Evolutionary conservation across 768 basidiomycete genomes (phyloP), one percentile per base, ranked within the genome.

Genomic region (Leccinum subtestaceum): DNA sequence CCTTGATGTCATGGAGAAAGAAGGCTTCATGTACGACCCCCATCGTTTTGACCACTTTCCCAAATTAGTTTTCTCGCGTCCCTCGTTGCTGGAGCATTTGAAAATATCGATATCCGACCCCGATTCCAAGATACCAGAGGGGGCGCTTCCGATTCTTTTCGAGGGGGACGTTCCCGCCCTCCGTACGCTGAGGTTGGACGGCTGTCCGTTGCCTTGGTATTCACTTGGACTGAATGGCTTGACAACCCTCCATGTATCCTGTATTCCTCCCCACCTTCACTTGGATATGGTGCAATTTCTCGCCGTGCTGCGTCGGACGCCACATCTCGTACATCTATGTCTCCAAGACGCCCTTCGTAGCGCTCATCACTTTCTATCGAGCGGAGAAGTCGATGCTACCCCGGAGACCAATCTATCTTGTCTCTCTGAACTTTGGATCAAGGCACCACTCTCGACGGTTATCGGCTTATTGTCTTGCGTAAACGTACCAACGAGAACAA

Each of bases 291-390:
- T 51, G 6, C 70, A 75, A 45, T 61, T 81, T 17, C 53, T 76
- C 7, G 56, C 67, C 19, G 67, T 67, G 9, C 69, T 81, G 4
- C 52, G 64, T 15, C 58, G 66, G 40, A 76, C 76, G 74, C 75
- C 72, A 8, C 15, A 60, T 43, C 66, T 80, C 3, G 68, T 66
- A 51, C 61, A 63, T 13, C 69, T 80, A 1, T 66, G 72, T 51
- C 66, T 80, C 17, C 65, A 72, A 13, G 43, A 70, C 53, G 65
- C 67, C 12, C 64, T 77, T 7, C 68, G 73, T 4, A 61, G 48
- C 10, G 21, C 56, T 6, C 4, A 6, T 5, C 10, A 4, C 3
- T 17, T 29, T 45, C 23, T 36, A 31, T 19, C 50, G 5, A 47
- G 27, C 13, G 0, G 5, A 1, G 10, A 5, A 2, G 45, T 12